These are phyloP conservation scores for Aspergillus glaucus DNA, from an alignment of 2,329 filamentous ascomycete genomes.

Conservation along the genomic window DNA sequence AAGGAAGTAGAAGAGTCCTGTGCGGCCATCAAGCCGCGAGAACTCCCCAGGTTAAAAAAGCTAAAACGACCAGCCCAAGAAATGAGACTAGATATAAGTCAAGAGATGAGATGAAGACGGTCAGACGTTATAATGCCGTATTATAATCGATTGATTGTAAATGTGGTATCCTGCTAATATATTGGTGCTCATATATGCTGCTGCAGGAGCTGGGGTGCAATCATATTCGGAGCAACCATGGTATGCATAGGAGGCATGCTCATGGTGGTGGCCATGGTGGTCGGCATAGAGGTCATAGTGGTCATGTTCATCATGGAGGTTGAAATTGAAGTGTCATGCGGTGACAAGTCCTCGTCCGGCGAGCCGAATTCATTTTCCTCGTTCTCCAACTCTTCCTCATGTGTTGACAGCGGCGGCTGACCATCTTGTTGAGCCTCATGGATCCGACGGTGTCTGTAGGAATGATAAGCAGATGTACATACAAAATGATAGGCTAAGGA, in stretches of 20 bases:
- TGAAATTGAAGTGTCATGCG: slow-evolving; percentile 22
- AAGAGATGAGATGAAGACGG: neutral
- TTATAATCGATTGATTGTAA: neutral
- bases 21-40: neutral
- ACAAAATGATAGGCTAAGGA: neutral
- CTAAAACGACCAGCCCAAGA: neutral
- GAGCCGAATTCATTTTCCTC: slow-evolving; percentile 80
- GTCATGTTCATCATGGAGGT: slow-evolving; percentile 28
- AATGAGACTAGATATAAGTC: neutral
- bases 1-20: neutral
- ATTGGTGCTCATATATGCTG: slow-evolving; percentile 31
- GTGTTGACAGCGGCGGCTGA: slow-evolving; percentile 31
- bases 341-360: slow-evolving; percentile 66
- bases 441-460: slow-evolving; percentile 60
- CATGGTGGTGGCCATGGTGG: slow-evolving; percentile 18
- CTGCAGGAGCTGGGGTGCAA: slow-evolving; percentile 37
- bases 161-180: neutral
- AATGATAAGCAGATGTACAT: slow-evolving; percentile 28
- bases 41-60: neutral
- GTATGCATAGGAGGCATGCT: slow-evolving; percentile 29
- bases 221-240: slow-evolving; percentile 39
- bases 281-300: slow-evolving; percentile 30
- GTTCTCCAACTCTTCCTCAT: slow-evolving; percentile 82
- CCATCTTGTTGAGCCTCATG: slow-evolving; percentile 69
- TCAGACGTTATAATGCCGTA: neutral